Base-by-base conservation (phyloP, 1,139 yeast species). In the Debaryomycetaceae sp. region DNA sequence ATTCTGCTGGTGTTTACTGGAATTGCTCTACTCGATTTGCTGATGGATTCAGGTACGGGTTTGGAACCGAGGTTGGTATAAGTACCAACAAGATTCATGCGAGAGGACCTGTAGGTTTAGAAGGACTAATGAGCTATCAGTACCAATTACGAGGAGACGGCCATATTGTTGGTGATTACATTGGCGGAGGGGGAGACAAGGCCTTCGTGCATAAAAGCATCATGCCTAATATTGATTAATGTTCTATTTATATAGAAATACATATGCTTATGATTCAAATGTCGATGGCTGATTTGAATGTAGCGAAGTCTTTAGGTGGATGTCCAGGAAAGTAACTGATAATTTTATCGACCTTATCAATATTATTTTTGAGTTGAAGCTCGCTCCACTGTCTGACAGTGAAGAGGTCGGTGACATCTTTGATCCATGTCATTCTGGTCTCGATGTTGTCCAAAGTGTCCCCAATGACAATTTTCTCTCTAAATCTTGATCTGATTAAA, bases 1-100 rank as follows among this genome's bases (percentile, higher is more conserved):
- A 95, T 63, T 87, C 97, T 5, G 87, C 98, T 3, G 97, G 98
- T 45, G 96, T 93, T n/a, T 95, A 89, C 70, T 91, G 98, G 97
- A 95, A 95, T 61, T 91, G 96, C 42, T 87, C 96, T 7, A 89
- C 98, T 2, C 77, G 99, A 60, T 95, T 95, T 68, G 98, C 99
- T 7, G 99, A 95, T 66, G 99, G 99, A 2, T 93, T 89, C 74
- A 80, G 99, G 62, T 95, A 90, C 60, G 99, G 99, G 0, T 93
- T 95, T 62, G 99, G 99, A 43, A 86, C 99, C 6, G 99, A 95
- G 65, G 99, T 95, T 27, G 99, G 99, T 36, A 91, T 95, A 49
- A 86, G 96, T 48, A 95, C 99, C 40, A 90, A 91, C 61, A 93
- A 93, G 64, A 89, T 95, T 53, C 99, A 95, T 62, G 97, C 99